Percentiles rank a stretch among this genome's conserved stretches.
phyloP scores from a whole-genome alignment of 31 red algal genomes.

The Odonthalia washingtoniensis region DNA sequence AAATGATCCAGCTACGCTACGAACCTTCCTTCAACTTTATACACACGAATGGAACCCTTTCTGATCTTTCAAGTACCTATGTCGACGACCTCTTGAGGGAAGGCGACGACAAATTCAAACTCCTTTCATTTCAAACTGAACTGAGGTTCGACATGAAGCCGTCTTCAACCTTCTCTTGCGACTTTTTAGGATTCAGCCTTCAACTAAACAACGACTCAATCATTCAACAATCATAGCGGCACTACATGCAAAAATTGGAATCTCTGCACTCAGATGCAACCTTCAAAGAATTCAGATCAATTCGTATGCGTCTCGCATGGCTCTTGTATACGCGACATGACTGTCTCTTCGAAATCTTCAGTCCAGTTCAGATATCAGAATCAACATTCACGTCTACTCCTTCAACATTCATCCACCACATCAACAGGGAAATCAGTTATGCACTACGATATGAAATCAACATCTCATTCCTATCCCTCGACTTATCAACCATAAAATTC shows the following conservation, averaged over 20 bases:
- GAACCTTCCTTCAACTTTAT: too few relatives aligned
- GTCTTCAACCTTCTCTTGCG: background rate
- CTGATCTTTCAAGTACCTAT: slow-evolving; percentile 29
- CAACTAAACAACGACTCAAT: slow-evolving; percentile 1
- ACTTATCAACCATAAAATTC: slow-evolving; percentile 15
- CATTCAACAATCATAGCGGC: slow-evolving; percentile 27
- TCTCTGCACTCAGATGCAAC: too few relatives aligned
- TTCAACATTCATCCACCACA: slow-evolving; percentile 7
- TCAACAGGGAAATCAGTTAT: slow-evolving; percentile 20
- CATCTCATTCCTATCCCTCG: background rate
- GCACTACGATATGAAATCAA: background rate
- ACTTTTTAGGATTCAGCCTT: slow-evolving; percentile 15
- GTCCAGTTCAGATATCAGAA: slow-evolving; percentile 33
- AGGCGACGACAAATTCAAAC: background rate
- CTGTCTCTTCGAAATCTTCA: slow-evolving; percentile 34
- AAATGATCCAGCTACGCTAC: slow-evolving; percentile 13
- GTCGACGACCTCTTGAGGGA: slow-evolving; percentile 37
- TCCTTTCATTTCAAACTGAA: background rate
- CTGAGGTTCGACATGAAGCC: slow-evolving; percentile 6
- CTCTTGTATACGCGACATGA: slow-evolving; percentile 22
- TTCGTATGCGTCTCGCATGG: too few relatives aligned
- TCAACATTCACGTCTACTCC: background rate
- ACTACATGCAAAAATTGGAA: too few relatives aligned
- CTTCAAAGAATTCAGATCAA: too few relatives aligned
- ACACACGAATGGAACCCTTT: slow-evolving; percentile 1